These are phyloP conservation scores for Diaporthe sp. DNA, from an alignment of 2,329 filamentous ascomycete genomes.

Conservation along the genomic window DNA sequence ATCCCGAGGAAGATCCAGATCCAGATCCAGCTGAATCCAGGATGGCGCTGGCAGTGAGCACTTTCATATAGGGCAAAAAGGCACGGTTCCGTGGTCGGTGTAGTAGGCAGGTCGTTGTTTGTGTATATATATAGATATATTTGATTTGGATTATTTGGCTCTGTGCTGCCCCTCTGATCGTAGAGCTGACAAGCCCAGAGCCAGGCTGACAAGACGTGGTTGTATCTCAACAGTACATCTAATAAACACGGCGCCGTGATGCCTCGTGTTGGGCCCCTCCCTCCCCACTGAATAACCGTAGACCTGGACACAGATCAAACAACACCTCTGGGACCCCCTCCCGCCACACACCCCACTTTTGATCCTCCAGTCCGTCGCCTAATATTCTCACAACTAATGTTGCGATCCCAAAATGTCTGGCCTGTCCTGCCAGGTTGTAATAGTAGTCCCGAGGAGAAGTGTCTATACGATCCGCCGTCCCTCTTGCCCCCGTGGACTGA, in stretches of 20 bases:
- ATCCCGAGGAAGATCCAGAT: constrained; percentile 19
- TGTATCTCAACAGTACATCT: constrained; percentile 22
- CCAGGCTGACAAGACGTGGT: constrained; percentile 19
- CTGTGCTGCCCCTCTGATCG: not conserved
- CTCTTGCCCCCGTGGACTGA: constrained; percentile 1
- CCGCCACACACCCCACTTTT: constrained; percentile 8
- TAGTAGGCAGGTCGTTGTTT: not conserved
- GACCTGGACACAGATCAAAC: constrained; percentile 22
- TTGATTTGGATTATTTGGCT: constrained; percentile 23
- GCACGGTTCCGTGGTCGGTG: not conserved
- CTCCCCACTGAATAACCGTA: not conserved
- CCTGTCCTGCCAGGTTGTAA: constrained; percentile 1
- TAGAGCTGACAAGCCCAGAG: not conserved
- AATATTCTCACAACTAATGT: constrained; percentile 12
- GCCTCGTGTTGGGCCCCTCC: not conserved
- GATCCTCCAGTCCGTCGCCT: not conserved
- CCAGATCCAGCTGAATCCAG: not conserved
- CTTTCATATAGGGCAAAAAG: not conserved
- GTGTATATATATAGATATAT: not conserved
- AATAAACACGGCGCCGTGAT: not conserved
- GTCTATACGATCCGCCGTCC: constrained; percentile 15
- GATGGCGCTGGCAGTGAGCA: not conserved
- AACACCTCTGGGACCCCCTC: not conserved
- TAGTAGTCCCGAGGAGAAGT: constrained; percentile 17
- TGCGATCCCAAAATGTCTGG: constrained; percentile 14